Evolutionary conservation across 2,329 filamentous ascomycete species (phyloP), one percentile per base, ranked within the genome.

Genomic region (Cytospora piceae): DNA sequence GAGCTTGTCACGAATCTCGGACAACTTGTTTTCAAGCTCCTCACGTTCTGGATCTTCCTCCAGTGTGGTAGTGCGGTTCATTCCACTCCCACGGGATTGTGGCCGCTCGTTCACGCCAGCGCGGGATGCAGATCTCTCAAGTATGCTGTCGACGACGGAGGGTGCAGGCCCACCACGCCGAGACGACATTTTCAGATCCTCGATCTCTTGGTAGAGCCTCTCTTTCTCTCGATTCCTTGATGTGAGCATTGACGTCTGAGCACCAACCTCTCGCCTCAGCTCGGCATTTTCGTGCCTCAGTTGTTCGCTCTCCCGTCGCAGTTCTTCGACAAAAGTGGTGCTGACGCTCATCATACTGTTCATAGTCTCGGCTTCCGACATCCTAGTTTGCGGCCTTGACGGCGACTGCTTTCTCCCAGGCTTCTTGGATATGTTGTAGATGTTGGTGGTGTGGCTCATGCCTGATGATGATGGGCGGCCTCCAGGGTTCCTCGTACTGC

Each of bases 211-310:
- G 76, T 98, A 96, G 11, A 99, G 83, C 6, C 93, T 88, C 75
- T 98, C 94, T 74, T 97, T 96, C 75, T 99, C 95, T 31, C 93
- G 90, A 73, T 97, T 97, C 29, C 95, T 87, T 42, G 95, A 98
- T 1, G 94, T 97, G 39, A 99, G 85, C 93, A 99, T 98, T 0
- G 94, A 97, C 0, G 94, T 96, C 76, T 99, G 95, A 3, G 95
- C 95, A 68, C 94, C 93, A 34, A 98, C 91, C 76, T 98, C 94
- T 62, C 94, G 90, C 61, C 94, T 88, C 37, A 99, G 79, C 75
- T 97, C 94, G 3, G 93, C 92, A 72, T 97, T 98, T 73, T 98
- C 94, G 74, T 94, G 93, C 60, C 92, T 90, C 32, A 98, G 80
- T 71, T 96, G 90, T 68, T 93, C 90, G 64, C 84, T 85, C 72